phyloP scores from a whole-genome alignment of 2,329 filamentous ascomycete species.

The Sporothrix brunneoviolacea region DNA sequence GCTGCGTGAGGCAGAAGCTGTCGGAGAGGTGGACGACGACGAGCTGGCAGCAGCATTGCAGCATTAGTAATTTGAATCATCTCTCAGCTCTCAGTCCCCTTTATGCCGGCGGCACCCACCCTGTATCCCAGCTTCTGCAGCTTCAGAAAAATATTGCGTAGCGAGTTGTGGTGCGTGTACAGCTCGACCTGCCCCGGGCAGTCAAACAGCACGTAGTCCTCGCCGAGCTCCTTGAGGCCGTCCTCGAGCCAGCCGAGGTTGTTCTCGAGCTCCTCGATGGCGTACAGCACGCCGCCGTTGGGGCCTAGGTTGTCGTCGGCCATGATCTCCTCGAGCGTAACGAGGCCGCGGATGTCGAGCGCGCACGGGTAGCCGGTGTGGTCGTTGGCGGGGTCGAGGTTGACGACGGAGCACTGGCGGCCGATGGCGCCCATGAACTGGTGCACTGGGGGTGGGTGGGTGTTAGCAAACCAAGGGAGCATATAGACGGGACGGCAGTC shows the following conservation, averaged over 20 bases:
- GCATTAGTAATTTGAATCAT: too few species aligned
- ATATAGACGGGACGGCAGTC: neutral
- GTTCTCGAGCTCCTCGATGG: constrained; percentile 87
- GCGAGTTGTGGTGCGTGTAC: constrained; percentile 87
- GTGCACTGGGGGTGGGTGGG: too few species aligned
- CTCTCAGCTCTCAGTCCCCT: too few species aligned
- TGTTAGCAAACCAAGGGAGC: too few species aligned
- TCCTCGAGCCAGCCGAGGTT: constrained; percentile 90
- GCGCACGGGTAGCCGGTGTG: constrained; percentile 82
- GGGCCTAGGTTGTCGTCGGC: constrained; percentile 81
- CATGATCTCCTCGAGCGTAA: constrained; percentile 95
- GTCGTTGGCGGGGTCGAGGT: constrained; percentile 96
- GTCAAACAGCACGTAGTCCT: constrained; percentile 93
- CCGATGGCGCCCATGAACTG: constrained; percentile 96
- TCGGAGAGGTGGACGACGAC: constrained; percentile 92
- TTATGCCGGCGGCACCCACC: constrained; percentile 45
- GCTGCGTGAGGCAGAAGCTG: constrained; percentile 85
- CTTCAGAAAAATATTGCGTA: constrained; percentile 86
- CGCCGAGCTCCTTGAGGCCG: constrained; percentile 69
- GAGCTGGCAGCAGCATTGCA: constrained; percentile 51
- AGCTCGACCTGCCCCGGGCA: constrained; percentile 96
- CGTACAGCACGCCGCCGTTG: constrained; percentile 88
- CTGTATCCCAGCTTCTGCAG: constrained; percentile 88
- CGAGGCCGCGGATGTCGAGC: constrained; percentile 80
- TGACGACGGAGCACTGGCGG: constrained; percentile 88